Base-by-base conservation (phyloP, 176 grass and related monocot genomes). In the Zizania latifolia region DNA sequence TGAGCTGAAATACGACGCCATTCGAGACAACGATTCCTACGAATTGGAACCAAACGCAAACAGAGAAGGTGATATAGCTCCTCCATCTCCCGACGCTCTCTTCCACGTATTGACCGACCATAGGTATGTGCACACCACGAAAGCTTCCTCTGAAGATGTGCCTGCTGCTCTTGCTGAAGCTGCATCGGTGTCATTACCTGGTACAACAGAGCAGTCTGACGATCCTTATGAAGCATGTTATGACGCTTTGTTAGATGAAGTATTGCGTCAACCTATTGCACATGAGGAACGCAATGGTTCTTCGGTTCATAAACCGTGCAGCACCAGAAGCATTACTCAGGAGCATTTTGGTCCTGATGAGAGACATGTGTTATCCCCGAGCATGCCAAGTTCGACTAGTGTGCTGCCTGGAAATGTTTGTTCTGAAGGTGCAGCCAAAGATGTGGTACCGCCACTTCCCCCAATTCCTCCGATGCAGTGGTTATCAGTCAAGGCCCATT, bases 381-480 rank as follows among this genome's bases (percentile, higher is more conserved):
- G 1, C 43, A 31, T 41, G 14, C 3, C 35, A 69, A 69, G 34
- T n/a, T 41, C 50, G 0, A 10, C 35, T 29, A 5, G 1, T 41
- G 35, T 12, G 28, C 0, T 24, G 29, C 4, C 26, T 48, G 28
- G 19, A 26, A 35, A 65, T 57, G 46, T 9, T 32, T 63, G 19
- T 65, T 72, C 65, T 63, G 35, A 48, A 59, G 70, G 58, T 70
- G 39, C 43, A 21, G 11, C 71, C 45, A 24, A 34, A 30, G 50
- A 15, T 34, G 6, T 39, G 46, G 9, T 51, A 32, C 79, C 76
- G 2, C 71, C 72, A 74, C 77, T 82, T 38, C 64, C 76, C 30
- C 58, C 86, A 50, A 84, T 86, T 66, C 78, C 81, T 57, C 84
- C 82, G 1, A 54, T 86, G 28, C 55, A 81, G 68, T 89, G 88